Base-by-base conservation (phyloP, 306 rosid species). In the Cajanus cajan region DNA sequence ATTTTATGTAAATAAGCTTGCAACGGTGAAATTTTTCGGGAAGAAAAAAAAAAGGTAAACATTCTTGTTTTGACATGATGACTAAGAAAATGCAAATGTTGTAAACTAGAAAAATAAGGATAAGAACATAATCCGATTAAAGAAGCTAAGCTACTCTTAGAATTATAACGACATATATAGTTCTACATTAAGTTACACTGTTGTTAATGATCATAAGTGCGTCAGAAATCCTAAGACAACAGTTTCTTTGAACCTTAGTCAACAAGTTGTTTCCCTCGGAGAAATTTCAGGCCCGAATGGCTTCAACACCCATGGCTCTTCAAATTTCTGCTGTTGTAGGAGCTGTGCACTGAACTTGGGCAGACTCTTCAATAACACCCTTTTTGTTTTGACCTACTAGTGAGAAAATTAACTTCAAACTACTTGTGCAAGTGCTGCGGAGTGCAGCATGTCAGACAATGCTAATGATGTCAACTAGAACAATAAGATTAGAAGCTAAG, bases 191-290 rank as follows among this genome's bases (percentile, higher is more conserved):
- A n/a, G 10, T 66, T 41, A 66, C 5, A 41, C n/a, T 39, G 2
- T 4, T 40, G 72, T 40, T 41, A 66, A 41, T 12, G 16, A 9
- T 64, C 70, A 64, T 10, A 37, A 70, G 72, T 34, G 59, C 39
- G 72, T 31, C 51, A 75, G 34, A 78, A 58, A 78, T 39, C 73
- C 79, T 78, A 45, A 71, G 52, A 51, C 82, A 31, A 39, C 70
- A 21, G 84, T 57, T 57, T 95, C 91, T 85, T 88, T 92, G 78
- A 91, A 85, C 90, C 86, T 93, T 90, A 0, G 97, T 81, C 91
- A 95, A 86, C 98, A 97, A 31, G 98, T 97, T 58, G 98, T 95
- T 87, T 95, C 97, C 72, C 96, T 90, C 0, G 98, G 93, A 69
- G 96, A 91, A 78, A 88, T 97, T 86, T 90, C 98, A 0, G 89